Evolutionary conservation across 352 stramenopile species (phyloP).

Genomic region (Phytophthora aleatoria): DNA sequence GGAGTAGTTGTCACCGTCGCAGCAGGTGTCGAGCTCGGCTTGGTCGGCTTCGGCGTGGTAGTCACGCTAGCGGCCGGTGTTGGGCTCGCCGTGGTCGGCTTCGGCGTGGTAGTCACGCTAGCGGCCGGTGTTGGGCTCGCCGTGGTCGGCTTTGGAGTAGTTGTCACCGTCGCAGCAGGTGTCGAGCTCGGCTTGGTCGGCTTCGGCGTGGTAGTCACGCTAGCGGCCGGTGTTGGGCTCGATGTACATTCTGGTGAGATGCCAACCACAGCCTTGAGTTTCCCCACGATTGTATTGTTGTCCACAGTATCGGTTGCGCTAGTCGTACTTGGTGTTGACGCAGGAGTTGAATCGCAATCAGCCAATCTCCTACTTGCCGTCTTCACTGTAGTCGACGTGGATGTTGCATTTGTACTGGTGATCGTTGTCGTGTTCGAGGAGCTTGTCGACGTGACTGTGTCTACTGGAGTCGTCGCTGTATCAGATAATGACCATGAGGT

Average conservation of each 20-base stretch:
- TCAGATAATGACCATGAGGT: not conserved
- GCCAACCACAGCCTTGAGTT: constrained; percentile 14
- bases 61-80: constrained; percentile 1
- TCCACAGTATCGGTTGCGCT: constrained; percentile 9
- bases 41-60: not conserved
- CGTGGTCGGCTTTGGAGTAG: not conserved
- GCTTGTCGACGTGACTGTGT: constrained; percentile 10
- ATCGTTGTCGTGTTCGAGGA: constrained; percentile 13
- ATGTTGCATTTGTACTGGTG: constrained; percentile 8
- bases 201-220: not conserved
- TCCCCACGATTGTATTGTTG: constrained; percentile 14
- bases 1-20: not conserved
- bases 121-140: not conserved
- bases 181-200: not conserved
- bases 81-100: not conserved
- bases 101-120: not conserved
- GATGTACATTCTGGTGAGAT: not conserved
- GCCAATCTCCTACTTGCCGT: not conserved
- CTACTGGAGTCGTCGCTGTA: constrained; percentile 1
- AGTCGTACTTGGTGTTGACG: not conserved
- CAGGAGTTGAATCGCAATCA: not conserved
- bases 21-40: not conserved
- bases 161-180: not conserved
- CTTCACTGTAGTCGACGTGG: constrained; percentile 3
- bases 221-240: not conserved